Base-by-base conservation (phyloP, 331 rosid genomes). In the Quercus lobata region DNA sequence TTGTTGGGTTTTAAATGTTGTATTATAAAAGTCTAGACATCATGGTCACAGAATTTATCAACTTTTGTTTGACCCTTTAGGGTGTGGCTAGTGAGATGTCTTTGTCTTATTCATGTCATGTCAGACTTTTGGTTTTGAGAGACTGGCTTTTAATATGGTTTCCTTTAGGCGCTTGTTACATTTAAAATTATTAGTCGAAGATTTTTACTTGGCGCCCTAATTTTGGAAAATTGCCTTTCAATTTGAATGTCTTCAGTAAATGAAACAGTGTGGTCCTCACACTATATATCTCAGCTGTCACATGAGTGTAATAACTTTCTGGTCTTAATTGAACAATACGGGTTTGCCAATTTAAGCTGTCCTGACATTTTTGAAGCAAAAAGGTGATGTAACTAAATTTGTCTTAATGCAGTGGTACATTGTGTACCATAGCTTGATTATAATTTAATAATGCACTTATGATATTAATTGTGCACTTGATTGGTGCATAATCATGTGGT, bases 51-150 rank as follows among this genome's bases (percentile, higher is more conserved):
- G 57, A 21, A 44, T 10, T 75, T 14, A 19, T 19, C 6, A 46
- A 66, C 52, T 9, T 69, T 11, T 53, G 24, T 16, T 62, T 58
- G 14, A 44, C 25, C 30, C 62, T 78, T 49, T 69, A 72, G 57
- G 55, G 66, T 73, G 74, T 18, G 49, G 34, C 73, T 76, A 57
- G 83, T 86, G 66, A 74, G 35, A 72, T 73, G 90, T 86, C 90
- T 25, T 63, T 79, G 78, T 84, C 88, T 74, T 73, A 70, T 74
- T 52, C 30, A 58, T 69, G 24, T 49, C 69, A 11, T 57, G 73
- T 74, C 88, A 76, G 73, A 49, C 73, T 69, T 79, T 80, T 32
- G n/a, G 12, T 41, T 8, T 58, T 16, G 72, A 56, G 12, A 10
- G 18, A 30, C 4, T 66, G 73, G 60, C 8, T 10, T 49, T 65